Percentiles rank a stretch among this genome's conserved stretches.
Conservation (phyloP, 176 grass and related monocot species). For the Pontederia paniculata region DNA sequence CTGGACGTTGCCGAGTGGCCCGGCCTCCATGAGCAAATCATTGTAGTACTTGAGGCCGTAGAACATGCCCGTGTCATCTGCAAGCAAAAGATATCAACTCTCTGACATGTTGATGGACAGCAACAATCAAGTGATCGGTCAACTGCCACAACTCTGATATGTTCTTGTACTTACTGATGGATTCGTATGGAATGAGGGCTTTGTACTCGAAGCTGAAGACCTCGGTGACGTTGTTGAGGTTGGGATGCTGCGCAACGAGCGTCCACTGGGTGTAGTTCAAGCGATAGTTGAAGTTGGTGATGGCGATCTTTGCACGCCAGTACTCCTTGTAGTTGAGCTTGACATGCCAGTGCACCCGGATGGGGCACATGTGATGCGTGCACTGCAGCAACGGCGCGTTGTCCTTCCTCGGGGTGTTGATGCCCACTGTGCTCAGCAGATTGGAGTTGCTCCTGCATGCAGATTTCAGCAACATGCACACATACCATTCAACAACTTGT, state of each 20-base stretch:
- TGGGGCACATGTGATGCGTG: slow-evolving; percentile 20
- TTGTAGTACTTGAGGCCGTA: slow-evolving; percentile 16
- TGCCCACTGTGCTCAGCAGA: neutral
- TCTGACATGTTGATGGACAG: no score
- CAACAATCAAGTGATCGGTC: neutral
- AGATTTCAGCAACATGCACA: no score
- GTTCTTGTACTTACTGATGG: slow-evolving; percentile 2
- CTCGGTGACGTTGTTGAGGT: slow-evolving; percentile 15
- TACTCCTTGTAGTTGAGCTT: slow-evolving; percentile 25
- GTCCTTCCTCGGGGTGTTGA: neutral
- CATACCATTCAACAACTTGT: no score
- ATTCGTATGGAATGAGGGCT: neutral
- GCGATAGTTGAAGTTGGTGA: slow-evolving; percentile 19
- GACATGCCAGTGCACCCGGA: slow-evolving; percentile 19
- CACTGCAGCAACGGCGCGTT: slow-evolving; percentile 1
- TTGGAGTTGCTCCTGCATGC: slow-evolving; percentile 1
- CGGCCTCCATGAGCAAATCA: slow-evolving; percentile 21
- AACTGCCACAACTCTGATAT: neutral
- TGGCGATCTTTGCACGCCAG: slow-evolving; percentile 11
- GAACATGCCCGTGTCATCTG: slow-evolving; percentile 22
- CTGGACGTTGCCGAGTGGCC: slow-evolving; percentile 11
- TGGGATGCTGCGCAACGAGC: slow-evolving; percentile 9
- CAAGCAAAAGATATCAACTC: neutral
- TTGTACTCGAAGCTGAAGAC: slow-evolving; percentile 25
- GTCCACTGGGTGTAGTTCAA: slow-evolving; percentile 23